phyloP scores from a whole-genome alignment of 441 rosid genomes.

The Syzygium malaccense region DNA sequence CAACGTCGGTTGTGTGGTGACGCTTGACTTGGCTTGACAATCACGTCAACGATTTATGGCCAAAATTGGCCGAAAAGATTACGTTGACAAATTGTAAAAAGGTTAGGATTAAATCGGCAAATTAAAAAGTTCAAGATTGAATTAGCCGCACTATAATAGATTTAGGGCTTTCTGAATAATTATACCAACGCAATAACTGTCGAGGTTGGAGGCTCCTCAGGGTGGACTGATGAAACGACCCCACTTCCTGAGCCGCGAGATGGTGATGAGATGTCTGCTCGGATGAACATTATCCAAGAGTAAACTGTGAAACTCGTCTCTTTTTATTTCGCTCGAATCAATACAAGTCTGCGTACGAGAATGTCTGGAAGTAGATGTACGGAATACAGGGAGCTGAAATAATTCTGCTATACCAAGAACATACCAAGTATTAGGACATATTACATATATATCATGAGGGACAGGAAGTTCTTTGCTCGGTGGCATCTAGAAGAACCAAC shows the following conservation, averaged over 20 bases:
- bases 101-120: fast-evolving
- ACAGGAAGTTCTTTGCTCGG: not conserved
- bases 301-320: not conserved
- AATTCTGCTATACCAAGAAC: not conserved
- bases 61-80: not conserved
- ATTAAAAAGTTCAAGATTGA: not conserved
- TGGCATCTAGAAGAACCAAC: not conserved
- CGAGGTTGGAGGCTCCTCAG: not conserved
- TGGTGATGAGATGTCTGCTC: not conserved
- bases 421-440: not conserved
- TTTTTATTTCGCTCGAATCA: not conserved
- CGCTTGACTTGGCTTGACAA: too few species aligned
- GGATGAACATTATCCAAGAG: not conserved
- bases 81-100: not conserved
- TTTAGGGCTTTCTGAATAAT: not conserved
- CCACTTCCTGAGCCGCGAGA: not conserved
- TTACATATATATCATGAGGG: not conserved
- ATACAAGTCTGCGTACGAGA: not conserved
- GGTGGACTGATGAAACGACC: not conserved
- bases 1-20: too few species aligned
- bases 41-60: too few species aligned
- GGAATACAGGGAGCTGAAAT: not conserved
- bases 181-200: fast-evolving
- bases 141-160: fast-evolving
- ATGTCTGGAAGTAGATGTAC: not conserved